These are phyloP conservation scores for Xanthoceras sorbifolium DNA, from an alignment of 345 rosid species.

Conservation along the genomic window DNA sequence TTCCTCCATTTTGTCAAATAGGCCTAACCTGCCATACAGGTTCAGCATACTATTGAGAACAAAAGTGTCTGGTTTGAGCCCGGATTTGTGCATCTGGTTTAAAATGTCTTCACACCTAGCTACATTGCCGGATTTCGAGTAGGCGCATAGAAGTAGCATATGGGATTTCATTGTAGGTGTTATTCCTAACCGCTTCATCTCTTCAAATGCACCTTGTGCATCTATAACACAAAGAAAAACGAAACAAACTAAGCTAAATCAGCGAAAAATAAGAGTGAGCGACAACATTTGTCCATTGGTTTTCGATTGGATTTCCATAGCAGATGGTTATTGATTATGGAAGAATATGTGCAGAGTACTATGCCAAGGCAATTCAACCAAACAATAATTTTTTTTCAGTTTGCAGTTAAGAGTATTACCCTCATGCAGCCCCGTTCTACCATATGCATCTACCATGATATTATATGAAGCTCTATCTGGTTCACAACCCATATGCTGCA, in stretches of 20 bases:
- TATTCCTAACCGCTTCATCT: constrained; percentile 79
- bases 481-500: constrained; percentile 95
- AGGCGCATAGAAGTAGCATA: constrained; percentile 87
- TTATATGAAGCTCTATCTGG: constrained; percentile 94
- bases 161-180: constrained; percentile 90
- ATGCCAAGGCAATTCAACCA: background rate
- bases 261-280: background rate
- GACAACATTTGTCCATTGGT: background rate
- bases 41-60: constrained; percentile 84
- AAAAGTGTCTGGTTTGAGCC: constrained; percentile 76
- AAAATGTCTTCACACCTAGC: constrained; percentile 75
- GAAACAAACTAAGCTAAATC: background rate
- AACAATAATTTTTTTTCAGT: background rate
- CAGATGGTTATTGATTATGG: background rate
- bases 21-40: constrained; percentile 79
- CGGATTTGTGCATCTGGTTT: constrained; percentile 67
- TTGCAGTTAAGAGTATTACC: constrained; percentile 43
- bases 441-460: constrained; percentile 95
- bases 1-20: constrained; percentile 75
- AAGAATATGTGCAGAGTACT: background rate
- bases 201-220: constrained; percentile 78
- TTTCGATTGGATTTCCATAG: background rate
- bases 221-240: constrained; percentile 36
- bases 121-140: constrained; percentile 64
- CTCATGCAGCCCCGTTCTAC: constrained; percentile 75